Conservation (phyloP, 2,329 filamentous ascomycete genomes). For the Basipetospora sp. region DNA sequence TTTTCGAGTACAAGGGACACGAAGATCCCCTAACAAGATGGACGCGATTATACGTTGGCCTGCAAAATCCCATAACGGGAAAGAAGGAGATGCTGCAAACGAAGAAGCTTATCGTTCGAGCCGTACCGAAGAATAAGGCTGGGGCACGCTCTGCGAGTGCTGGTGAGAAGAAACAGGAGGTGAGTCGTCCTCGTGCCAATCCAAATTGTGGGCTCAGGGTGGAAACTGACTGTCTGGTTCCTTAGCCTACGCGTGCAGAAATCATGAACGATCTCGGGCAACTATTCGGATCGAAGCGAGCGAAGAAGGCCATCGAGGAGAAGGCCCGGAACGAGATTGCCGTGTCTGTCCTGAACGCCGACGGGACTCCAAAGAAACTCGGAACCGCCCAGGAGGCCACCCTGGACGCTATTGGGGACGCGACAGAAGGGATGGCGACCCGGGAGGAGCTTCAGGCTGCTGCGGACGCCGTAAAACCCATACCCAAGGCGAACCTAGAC, state of each 20-base stretch:
- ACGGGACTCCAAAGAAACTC: conserved; percentile 31
- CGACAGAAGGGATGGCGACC: conserved; percentile 51
- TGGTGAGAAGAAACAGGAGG: too few relatives aligned
- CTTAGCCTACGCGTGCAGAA: conserved; percentile 30
- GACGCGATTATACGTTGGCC: conserved; percentile 48
- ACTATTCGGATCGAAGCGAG: conserved; percentile 74
- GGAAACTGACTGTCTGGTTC: background rate
- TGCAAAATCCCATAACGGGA: conserved; percentile 46
- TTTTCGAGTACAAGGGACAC: conserved; percentile 43
- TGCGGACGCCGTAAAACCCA: conserved; percentile 54
- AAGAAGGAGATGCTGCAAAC: conserved; percentile 46
- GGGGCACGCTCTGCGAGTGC: background rate
- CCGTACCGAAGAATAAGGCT: conserved; percentile 38
- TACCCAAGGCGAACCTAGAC: conserved; percentile 53
- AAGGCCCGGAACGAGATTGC: conserved; percentile 56
- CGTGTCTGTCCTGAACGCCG: conserved; percentile 20
- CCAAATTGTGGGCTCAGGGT: background rate
- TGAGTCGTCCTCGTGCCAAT: background rate
- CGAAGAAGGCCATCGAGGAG: conserved; percentile 60
- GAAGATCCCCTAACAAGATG: conserved; percentile 17
- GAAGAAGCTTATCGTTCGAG: conserved; percentile 49
- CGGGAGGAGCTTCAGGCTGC: conserved; percentile 49
- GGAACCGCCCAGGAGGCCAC: conserved; percentile 44
- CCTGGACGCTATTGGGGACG: conserved; percentile 46
- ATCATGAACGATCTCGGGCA: conserved; percentile 56